Evolutionary conservation across 345 rosid genomes (phyloP), one percentile per base, ranked within the genome.

Genomic region (Theobroma cacao): DNA sequence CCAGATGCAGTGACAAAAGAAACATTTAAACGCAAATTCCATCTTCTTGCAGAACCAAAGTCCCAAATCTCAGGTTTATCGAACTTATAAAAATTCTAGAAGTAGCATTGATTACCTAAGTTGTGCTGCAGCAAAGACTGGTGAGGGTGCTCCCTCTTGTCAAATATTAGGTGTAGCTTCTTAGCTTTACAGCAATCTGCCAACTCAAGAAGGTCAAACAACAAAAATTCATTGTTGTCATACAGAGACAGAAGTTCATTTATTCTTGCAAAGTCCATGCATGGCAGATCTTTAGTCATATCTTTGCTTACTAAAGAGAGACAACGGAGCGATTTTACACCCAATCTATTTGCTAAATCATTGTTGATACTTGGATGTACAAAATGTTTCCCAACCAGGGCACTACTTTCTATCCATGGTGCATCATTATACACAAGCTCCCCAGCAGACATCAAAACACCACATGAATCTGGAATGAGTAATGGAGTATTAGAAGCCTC

Each of bases 121-220:
- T 93, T 95, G 82, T 90, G 98, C 86, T 95, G 98, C 86, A 95
- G 80, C 89, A 95, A 86, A 79, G 98, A 88, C 87, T 93, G 91
- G 82, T 90, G 80, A 84, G 94, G 86, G 83, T 95, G 98, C 81
- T 91, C 87, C 86, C 98, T 90, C 85, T 91, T 93, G 94, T 95
- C 98, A 88, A 93, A 84, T 55, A 91, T 82, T 72, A 95, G 70
- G 85, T 91, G 97, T 67, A 95, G 80, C 82, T 82, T 93, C 81
- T 85, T 91, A 75, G 95, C 95, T 84, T 86, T 89, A 86, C 97
- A 93, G 84, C 98, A 90, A 86, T 95, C 98, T 78, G 98, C 98
- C 88, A 95, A 84, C 89, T 95, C 98, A 81, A 95, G 95, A 79
- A 95, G 90, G 85, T 95, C 98, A 72, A 93, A 95, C 85, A 93